These are phyloP conservation scores for Fusarium duplospermum DNA, from an alignment of 2,329 filamentous ascomycete genomes.

Conservation along the genomic window DNA sequence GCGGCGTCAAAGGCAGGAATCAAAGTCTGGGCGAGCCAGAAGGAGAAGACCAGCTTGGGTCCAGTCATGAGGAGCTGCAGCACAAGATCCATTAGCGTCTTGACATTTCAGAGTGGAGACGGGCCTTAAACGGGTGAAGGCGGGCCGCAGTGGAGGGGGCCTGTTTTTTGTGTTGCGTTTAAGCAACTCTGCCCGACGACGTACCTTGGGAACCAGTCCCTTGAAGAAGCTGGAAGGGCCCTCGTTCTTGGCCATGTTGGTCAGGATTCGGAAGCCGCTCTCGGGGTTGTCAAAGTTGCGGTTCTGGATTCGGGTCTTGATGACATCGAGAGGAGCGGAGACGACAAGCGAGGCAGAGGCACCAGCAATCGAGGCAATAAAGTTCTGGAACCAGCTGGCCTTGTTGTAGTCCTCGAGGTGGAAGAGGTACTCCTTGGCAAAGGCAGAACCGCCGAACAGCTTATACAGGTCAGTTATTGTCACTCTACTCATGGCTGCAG, in stretches of 20 bases:
- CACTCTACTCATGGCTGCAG: background rate
- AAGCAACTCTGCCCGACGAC: slow-evolving; percentile 42
- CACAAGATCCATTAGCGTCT: slow-evolving; percentile 32
- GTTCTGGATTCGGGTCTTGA: slow-evolving; percentile 99
- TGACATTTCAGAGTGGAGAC: slow-evolving; percentile 22
- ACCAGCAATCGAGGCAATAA: slow-evolving; percentile 93
- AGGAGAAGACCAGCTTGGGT: slow-evolving; percentile 98
- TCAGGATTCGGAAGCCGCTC: slow-evolving; percentile 89
- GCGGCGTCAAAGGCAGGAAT: slow-evolving; percentile 86
- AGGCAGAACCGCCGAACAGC: slow-evolving; percentile 97
- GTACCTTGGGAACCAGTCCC: slow-evolving; percentile 89
- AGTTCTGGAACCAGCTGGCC: slow-evolving; percentile 95
- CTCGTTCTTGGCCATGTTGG: slow-evolving; percentile 94
- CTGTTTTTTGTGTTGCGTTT: background rate
- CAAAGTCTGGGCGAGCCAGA: slow-evolving; percentile 98
- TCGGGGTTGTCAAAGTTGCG: slow-evolving; percentile 98
- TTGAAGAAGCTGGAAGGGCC: slow-evolving; percentile 94
- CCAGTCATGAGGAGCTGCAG: slow-evolving; percentile 92
- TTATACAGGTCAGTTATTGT: slow-evolving; percentile 52
- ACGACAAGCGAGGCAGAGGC: slow-evolving; percentile 95
- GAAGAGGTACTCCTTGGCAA: slow-evolving; percentile 97
- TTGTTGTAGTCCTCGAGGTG: slow-evolving; percentile 93
- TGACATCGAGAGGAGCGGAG: slow-evolving; percentile 95
- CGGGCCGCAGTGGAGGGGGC: background rate
- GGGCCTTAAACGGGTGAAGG: slow-evolving; percentile 5